Percentiles rank a stretch among this genome's conserved stretches.
These are phyloP conservation scores for Penicillium paradoxum DNA, from an alignment of 495 filamentous ascomycete species.

Conservation along the genomic window DNA sequence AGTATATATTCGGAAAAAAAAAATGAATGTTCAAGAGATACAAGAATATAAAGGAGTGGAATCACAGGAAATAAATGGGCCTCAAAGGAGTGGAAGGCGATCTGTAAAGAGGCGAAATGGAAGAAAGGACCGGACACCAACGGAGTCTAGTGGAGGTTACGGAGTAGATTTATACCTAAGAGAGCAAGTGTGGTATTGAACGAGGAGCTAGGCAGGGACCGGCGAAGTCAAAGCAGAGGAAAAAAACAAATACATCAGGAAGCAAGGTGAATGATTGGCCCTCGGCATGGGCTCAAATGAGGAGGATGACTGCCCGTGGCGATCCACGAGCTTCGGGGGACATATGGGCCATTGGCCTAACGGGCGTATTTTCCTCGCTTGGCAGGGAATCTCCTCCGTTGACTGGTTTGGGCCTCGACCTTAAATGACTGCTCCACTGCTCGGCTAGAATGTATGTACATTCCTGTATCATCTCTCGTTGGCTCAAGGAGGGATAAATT, in stretches of 20 bases:
- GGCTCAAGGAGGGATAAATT: neutral
- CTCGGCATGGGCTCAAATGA: no score
- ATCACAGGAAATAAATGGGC: conserved; percentile 11
- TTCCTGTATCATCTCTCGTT: neutral
- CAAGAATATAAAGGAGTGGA: conserved; percentile 2
- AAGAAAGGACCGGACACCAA: neutral
- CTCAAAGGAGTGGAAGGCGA: conserved; percentile 7
- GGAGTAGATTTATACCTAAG: neutral
- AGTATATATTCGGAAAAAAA: neutral
- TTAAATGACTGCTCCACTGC: conserved; percentile 1
- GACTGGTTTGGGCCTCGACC: conserved; percentile 1
- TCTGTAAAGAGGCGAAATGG: conserved; percentile 7
- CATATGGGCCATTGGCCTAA: neutral
- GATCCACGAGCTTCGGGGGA: conserved; percentile 8
- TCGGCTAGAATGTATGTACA: neutral
- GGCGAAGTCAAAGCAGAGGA: neutral
- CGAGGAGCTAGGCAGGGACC: neutral
- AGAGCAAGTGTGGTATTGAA: neutral
- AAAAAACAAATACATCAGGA: conserved; percentile 8
- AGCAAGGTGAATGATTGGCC: conserved; percentile 7
- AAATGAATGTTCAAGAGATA: conserved; percentile 4
- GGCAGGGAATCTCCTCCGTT: neutral
- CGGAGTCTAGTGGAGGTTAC: neutral
- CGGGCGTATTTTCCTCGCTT: conserved; percentile 5
- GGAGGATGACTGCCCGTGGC: neutral